phyloP scores from a whole-genome alignment of 2,329 filamentous ascomycete genomes.

The Neoscytalidium dimidiatum region DNA sequence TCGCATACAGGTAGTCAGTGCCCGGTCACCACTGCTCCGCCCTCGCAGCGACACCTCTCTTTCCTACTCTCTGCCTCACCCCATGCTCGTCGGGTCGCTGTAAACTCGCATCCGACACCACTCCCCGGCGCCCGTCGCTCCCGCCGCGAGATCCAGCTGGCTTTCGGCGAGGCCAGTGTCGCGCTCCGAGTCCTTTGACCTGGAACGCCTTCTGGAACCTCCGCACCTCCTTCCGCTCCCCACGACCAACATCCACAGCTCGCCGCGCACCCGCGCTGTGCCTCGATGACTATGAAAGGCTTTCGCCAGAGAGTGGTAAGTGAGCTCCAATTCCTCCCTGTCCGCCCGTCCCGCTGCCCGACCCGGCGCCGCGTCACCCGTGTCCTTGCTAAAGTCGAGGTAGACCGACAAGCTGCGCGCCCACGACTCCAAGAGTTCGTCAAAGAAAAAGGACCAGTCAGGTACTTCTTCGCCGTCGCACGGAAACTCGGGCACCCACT shows the following conservation, averaged over 20 bases:
- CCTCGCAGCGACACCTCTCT: not conserved
- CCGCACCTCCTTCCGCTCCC: slow-evolving; percentile 11
- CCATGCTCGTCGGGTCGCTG: slow-evolving; percentile 14
- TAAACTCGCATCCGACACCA: slow-evolving; percentile 1
- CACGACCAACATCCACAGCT: slow-evolving; percentile 23
- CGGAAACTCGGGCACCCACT: slow-evolving; percentile 54
- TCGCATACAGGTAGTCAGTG: slow-evolving; percentile 9
- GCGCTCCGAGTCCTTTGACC: slow-evolving; percentile 20
- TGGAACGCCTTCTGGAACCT: slow-evolving; percentile 15
- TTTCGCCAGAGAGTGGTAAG: slow-evolving; percentile 97
- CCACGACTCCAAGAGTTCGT: slow-evolving; percentile 77
- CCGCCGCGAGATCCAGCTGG: slow-evolving; percentile 2
- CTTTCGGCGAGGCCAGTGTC: slow-evolving; percentile 15
- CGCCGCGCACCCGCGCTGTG: slow-evolving; percentile 27
- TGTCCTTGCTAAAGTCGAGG: slow-evolving; percentile 11
- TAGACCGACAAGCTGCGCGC: slow-evolving; percentile 82
- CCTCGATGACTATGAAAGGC: slow-evolving; percentile 78
- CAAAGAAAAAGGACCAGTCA: slow-evolving; percentile 63
- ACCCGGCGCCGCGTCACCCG: slow-evolving; percentile 6
- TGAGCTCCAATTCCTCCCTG: slow-evolving; percentile 33
- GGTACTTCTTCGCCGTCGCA: slow-evolving; percentile 80
- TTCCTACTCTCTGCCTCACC: not conserved
- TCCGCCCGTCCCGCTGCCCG: slow-evolving; percentile 22
- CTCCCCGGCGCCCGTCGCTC: slow-evolving; percentile 2
- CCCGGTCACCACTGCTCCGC: not conserved